Evolutionary conservation across 257 asterid species (phyloP), one percentile per base, ranked within the genome.

Genomic region (Solanum microdontum): DNA sequence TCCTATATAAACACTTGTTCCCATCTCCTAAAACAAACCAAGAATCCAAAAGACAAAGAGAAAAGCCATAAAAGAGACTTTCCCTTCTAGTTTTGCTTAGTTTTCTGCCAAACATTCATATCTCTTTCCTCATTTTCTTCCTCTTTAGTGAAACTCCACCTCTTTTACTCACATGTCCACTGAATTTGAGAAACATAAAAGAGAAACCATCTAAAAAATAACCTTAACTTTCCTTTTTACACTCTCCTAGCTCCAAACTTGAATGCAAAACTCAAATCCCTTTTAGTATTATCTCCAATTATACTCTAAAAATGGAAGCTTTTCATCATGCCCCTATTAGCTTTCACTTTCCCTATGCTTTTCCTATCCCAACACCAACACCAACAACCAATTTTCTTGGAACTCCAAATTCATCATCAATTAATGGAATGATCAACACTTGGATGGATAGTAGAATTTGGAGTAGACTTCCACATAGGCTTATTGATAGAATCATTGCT

Each of bases 401-500:
- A 85, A 23, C 51, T 36, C 39, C 92, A 84, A 14, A 83, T 6
- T 17, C 37, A 37, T 69, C 8, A 75, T 48, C 85, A 82, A 8
- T 82, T 48, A 82, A 82, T 30, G 69, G 72, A 74, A 3, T 19
- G 7, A 8, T 19, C 8, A 85, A 74, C 72, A 94, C 93, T 24
- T 92, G 94, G 93, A 97, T 97, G 99, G 98, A 97, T 88, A 75
- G 89, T 87, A 91, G 97, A 69, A 93, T 97, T 17, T 97, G 98
- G 99, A 91, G 98, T 68, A 86, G 98, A 5, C 96, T 97, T 8
- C 99, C 99, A 0, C 94, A 92, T 48, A 90, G 94, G 14, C 86
- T 95, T 23, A 30, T 97, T 17, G 98, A 95, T 36, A 95, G 99
- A 64, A 86, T 95, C 28, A 80, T 97, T 40, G 96, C 98, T 62